Evolutionary conservation across 306 rosid genomes (phyloP), one percentile per base, ranked within the genome.

Genomic region (Fragaria iinumae): DNA sequence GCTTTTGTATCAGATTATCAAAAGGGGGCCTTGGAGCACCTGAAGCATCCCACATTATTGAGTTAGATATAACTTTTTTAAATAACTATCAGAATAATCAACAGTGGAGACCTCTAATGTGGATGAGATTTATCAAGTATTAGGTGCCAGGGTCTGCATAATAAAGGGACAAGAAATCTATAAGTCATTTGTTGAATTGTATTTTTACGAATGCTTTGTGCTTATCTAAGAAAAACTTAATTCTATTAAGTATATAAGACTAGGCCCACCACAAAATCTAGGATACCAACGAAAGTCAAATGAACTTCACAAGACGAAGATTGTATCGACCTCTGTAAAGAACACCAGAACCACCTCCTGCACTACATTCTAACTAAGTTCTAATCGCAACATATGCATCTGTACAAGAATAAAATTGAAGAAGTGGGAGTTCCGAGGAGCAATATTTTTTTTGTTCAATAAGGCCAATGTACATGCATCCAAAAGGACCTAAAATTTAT

Each of bases 11-110:
- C 84, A 92, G 87, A 85, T 84, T 87, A 83, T 87, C 88, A 79
- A 91, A 95, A 55, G 99, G 99, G 53, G 99, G 97, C 88, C 99
- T 88, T 32, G 97, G 97, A 80, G 90, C 76, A 82, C 97, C 99
- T 95, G 78, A 72, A 71, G 29, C 60, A 65, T 69, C 65, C 73
- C 16, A 85, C 81, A 52, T 16, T 55, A 79, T 59, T 74, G 67
- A 77, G 76, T 76, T 72, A 69, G 34, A 72, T 60, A 57, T 2
- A 64, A 52, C 74, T 59, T 73, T 73, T 34, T 11, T 13, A 53
- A 67, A 70, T 32, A 34, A 69, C 16, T 17, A 64, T 7, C 50
- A 34, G 9, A 69, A 69, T 23, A 36, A 59, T 63, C 45, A 65
- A 7, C 11, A 77, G 38, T 43, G 29, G 29, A 62, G 45, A 74